Evolutionary conservation across 768 basidiomycete species (phyloP).

Genomic region (Tylopilus sp.): DNA sequence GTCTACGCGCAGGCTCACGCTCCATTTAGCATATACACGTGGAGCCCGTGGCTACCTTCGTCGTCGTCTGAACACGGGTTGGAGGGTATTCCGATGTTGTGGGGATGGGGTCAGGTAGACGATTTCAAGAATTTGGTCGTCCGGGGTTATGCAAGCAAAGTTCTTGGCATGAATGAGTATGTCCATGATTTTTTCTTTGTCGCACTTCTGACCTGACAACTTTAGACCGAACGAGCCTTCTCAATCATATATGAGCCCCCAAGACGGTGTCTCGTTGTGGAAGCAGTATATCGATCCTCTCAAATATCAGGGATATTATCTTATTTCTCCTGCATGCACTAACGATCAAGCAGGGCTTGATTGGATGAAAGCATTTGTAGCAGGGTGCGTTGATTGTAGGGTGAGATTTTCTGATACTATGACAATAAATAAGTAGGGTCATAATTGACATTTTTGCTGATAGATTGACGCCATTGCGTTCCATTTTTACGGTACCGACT

Average conservation of each 20-base stretch:
- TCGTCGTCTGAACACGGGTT: constrained; percentile 44
- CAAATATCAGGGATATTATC: constrained; percentile 51
- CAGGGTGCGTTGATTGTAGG: constrained; percentile 47
- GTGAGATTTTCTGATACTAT: constrained; percentile 36
- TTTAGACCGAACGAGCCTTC: constrained; percentile 63
- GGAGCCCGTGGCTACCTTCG: constrained; percentile 54
- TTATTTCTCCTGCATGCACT: constrained; percentile 70
- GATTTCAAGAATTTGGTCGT: constrained; percentile 48
- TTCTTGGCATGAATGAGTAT: constrained; percentile 80
- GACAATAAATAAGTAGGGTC: neutral
- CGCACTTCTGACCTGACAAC: neutral
- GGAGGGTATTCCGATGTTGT: constrained; percentile 65
- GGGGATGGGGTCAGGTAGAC: constrained; percentile 53
- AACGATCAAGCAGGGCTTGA: constrained; percentile 55
- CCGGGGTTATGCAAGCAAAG: constrained; percentile 49
- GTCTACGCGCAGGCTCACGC: neutral
- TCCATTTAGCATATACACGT: constrained; percentile 53
- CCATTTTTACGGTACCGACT: constrained; percentile 68
- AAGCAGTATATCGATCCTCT: constrained; percentile 61
- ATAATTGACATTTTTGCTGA: neutral
- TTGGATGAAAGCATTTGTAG: constrained; percentile 66
- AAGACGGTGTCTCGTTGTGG: constrained; percentile 57
- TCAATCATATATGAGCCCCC: constrained; percentile 63
- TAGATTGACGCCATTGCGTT: constrained; percentile 61
- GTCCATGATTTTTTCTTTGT: constrained; percentile 18